Evolutionary conservation across 1,284 basidiomycete genomes (phyloP).

Genomic region (Butyriboletus appendiculatus): DNA sequence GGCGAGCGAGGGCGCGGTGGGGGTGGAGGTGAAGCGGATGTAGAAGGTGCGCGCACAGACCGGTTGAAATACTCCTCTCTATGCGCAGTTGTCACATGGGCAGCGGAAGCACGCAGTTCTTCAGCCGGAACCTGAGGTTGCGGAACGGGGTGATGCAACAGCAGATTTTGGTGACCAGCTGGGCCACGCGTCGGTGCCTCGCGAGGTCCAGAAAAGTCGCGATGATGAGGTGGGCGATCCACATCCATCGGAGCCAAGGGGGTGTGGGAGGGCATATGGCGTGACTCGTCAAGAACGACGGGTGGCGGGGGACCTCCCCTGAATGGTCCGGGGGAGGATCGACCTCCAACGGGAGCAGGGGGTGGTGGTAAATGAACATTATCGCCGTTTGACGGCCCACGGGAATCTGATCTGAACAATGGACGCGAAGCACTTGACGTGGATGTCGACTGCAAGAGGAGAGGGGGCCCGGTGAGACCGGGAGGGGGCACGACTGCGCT

Average conservation of each 20-base stretch:
- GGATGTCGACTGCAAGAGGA: conserved; percentile 54
- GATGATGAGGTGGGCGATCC: conserved; percentile 61
- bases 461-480: conserved; percentile 60
- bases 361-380: conserved; percentile 64
- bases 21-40: conserved; percentile 58
- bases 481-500: conserved; percentile 69
- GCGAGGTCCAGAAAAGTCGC: conserved; percentile 53
- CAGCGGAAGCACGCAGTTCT: conserved; percentile 45
- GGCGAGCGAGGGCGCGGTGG: conserved; percentile 47
- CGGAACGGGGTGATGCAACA: conserved; percentile 68
- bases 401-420: conserved; percentile 63
- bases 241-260: conserved; percentile 85
- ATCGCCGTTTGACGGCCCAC: conserved; percentile 50
- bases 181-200: conserved; percentile 50
- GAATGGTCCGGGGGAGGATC: conserved; percentile 67
- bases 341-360: conserved; percentile 45
- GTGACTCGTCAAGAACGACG: conserved; percentile 68
- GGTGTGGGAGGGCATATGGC: conserved; percentile 64
- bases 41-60: conserved; percentile 48
- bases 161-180: conserved; percentile 51
- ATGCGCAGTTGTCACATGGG: conserved; percentile 41
- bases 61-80: conserved; percentile 53
- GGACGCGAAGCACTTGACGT: conserved; percentile 42
- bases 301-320: conserved; percentile 78
- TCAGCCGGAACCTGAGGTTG: conserved; percentile 51